phyloP scores from a whole-genome alignment of 305 asterid species.

The Solanum chacoense region DNA sequence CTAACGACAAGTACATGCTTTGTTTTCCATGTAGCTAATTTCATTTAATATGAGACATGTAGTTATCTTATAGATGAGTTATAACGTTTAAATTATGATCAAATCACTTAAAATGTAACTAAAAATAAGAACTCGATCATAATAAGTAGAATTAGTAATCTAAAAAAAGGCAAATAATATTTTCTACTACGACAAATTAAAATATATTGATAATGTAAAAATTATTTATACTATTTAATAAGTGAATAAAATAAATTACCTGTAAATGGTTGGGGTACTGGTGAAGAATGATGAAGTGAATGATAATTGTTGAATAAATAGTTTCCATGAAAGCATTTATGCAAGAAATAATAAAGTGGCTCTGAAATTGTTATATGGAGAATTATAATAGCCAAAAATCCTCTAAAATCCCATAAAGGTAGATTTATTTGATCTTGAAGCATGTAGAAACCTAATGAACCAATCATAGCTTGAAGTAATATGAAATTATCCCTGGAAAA shows the following conservation, averaged over 20 bases:
- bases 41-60: neutral
- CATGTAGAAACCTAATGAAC: slow-evolving; percentile 29
- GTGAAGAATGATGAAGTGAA: slow-evolving; percentile 72
- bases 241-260: slow-evolving; percentile 25
- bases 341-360: slow-evolving; percentile 64
- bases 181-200: neutral
- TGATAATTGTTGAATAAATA: slow-evolving; percentile 58
- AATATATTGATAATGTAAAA: neutral
- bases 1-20: neutral
- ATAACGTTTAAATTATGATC: neutral
- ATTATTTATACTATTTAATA: neutral
- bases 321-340: slow-evolving; percentile 54
- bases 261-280: slow-evolving; percentile 68
- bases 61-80: neutral
- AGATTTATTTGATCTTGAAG: slow-evolving; percentile 20
- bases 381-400: slow-evolving; percentile 32
- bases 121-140: neutral
- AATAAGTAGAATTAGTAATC: neutral
- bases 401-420: slow-evolving; percentile 50
- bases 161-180: neutral
- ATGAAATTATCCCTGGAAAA: slow-evolving; percentile 69
- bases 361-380: slow-evolving; percentile 62
- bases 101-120: neutral
- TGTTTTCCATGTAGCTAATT: neutral
- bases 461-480: slow-evolving; percentile 53